Evolutionary conservation across 176 grass and related monocot species (phyloP).

Genomic region (Leersia perrieri): DNA sequence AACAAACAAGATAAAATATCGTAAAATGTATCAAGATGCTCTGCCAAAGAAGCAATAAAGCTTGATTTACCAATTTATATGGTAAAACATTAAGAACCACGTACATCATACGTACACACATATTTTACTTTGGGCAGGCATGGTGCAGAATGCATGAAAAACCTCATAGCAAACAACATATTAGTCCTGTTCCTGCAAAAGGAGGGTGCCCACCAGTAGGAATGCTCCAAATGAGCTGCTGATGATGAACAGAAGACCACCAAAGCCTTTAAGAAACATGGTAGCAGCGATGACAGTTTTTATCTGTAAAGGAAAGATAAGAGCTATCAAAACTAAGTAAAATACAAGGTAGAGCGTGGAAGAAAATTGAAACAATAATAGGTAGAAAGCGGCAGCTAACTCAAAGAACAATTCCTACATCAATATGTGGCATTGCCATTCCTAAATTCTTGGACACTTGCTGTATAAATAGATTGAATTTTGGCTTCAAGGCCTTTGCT

Average conservation of each 20-base stretch:
- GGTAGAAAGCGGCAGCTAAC: background rate
- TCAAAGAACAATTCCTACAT: conserved; percentile 34
- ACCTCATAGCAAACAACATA: background rate
- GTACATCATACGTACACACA: background rate
- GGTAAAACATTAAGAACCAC: background rate
- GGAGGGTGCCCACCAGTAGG: conserved; percentile 44
- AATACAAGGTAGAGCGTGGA: background rate
- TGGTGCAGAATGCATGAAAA: background rate
- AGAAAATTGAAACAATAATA: background rate
- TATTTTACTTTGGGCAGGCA: background rate
- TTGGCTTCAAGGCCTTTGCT: conserved; percentile 62
- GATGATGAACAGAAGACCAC: conserved; percentile 68
- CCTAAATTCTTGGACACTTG: conserved; percentile 46
- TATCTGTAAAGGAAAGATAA: conserved; percentile 36
- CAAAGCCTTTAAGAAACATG: conserved; percentile 71
- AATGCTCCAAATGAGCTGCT: conserved; percentile 66
- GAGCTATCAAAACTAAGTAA: background rate
- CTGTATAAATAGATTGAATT: conserved; percentile 51
- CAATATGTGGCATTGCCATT: conserved; percentile 43
- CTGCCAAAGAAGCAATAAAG: background rate
- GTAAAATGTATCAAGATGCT: background rate
- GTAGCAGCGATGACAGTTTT: conserved; percentile 52
- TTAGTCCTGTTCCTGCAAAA: background rate
- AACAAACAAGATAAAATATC: background rate
- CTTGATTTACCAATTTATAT: background rate